These are phyloP conservation scores for Iris macrosiphon DNA, from an alignment of 106 monocot genomes.

Conservation along the genomic window DNA sequence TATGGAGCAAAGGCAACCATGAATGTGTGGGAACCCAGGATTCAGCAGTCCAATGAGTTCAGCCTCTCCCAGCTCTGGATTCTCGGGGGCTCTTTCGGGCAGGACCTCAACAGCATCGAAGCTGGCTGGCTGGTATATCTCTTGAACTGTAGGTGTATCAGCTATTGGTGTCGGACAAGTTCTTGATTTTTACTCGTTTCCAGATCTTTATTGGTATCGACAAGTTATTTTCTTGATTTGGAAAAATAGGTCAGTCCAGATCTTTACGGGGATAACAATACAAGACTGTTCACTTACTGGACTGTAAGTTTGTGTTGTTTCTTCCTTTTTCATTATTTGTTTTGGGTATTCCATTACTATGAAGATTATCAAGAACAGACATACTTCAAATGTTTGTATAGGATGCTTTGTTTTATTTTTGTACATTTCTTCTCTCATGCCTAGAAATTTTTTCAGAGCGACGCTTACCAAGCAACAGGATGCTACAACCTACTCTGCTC, in stretches of 20 bases:
- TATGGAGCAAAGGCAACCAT: constrained; percentile 96
- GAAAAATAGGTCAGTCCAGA: constrained; percentile 75
- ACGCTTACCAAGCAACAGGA: constrained; percentile 81
- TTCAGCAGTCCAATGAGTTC: constrained; percentile 88
- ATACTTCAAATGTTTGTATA: constrained; percentile 2
- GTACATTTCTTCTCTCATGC: neutral
- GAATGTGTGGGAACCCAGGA: constrained; percentile 91
- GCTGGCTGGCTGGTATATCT: constrained; percentile 86
- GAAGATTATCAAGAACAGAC: neutral
- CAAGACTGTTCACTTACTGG: constrained; percentile 96
- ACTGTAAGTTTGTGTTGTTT: constrained; percentile 56
- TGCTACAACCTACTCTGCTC: constrained; percentile 93
- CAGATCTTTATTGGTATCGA: neutral
- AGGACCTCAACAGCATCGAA: constrained; percentile 96
- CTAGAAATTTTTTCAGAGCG: constrained; percentile 40
- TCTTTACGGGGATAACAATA: constrained; percentile 89
- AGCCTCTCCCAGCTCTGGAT: constrained; percentile 94
- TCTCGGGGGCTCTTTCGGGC: constrained; percentile 79
- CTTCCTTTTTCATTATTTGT: neutral
- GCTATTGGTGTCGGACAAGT: neutral
- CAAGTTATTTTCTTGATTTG: neutral
- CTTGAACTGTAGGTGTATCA: neutral
- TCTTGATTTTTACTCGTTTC: constrained; percentile 2
- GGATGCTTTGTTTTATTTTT: constrained; percentile 4
- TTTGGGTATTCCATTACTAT: neutral